Conservation (phyloP, 108 stramenopile genomes). For the Conticribra weissflogii region DNA sequence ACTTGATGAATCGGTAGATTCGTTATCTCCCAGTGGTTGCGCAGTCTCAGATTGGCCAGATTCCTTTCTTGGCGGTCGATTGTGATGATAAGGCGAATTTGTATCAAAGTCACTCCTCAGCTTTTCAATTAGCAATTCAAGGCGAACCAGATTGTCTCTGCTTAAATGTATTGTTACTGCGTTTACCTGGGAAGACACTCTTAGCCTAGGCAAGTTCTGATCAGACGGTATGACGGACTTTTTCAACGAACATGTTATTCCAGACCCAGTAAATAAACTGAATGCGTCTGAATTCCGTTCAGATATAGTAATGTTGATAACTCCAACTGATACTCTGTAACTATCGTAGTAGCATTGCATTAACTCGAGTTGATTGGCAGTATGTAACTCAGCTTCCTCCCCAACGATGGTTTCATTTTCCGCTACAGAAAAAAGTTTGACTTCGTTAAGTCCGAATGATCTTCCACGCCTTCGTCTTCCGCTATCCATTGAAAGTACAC, state of each 20-base stretch:
- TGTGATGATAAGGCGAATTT: too few species aligned
- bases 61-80: too few species aligned
- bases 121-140: slow-evolving; percentile 13
- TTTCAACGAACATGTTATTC: slow-evolving; percentile 33
- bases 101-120: slow-evolving; percentile 2
- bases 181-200: slow-evolving; percentile 23
- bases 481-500: slow-evolving; percentile 10
- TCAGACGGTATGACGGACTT: slow-evolving; percentile 69
- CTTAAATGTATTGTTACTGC: slow-evolving; percentile 12
- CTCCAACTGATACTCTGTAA: slow-evolving; percentile 36
- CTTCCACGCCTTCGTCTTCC: slow-evolving; percentile 7
- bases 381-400: neutral
- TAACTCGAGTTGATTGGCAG: neutral
- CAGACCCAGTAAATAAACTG: slow-evolving; percentile 33
- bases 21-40: neutral
- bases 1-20: slow-evolving; percentile 15
- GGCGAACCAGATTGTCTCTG: neutral
- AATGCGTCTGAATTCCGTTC: slow-evolving; percentile 8
- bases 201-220: slow-evolving; percentile 52
- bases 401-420: slow-evolving; percentile 4
- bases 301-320: slow-evolving; percentile 13
- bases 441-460: slow-evolving; percentile 8
- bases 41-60: too few species aligned
- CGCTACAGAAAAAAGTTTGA: slow-evolving; percentile 6
- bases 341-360: slow-evolving; percentile 62